A percentile compares a stretch with the other conserved stretches of the same genome.
These are phyloP conservation scores for Conringia planisiliqua DNA, from an alignment of 345 rosid genomes.

Conservation along the genomic window DNA sequence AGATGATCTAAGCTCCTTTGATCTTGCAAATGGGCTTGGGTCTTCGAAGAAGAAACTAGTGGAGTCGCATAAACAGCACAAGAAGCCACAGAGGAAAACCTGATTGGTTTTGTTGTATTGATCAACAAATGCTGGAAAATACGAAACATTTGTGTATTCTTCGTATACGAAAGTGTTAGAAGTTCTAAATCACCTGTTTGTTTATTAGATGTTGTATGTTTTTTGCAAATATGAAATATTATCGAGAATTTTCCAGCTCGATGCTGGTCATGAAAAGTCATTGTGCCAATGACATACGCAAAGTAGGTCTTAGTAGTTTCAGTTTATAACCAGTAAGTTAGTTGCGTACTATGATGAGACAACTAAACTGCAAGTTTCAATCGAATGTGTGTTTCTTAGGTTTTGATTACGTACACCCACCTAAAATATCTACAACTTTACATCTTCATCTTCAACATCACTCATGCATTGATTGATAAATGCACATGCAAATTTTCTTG, in stretches of 20 bases:
- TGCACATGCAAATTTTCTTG: slow-evolving; percentile 21
- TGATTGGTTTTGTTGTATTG: slow-evolving; percentile 42
- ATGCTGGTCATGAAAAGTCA: neutral
- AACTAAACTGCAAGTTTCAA: no score
- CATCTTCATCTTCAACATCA: neutral
- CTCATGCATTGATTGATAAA: slow-evolving; percentile 1
- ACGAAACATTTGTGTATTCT: neutral
- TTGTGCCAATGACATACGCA: neutral
- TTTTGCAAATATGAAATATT: neutral
- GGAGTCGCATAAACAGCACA: slow-evolving; percentile 59
- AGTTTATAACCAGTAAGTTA: neutral
- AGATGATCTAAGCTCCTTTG: slow-evolving; percentile 71
- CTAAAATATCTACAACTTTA: neutral
- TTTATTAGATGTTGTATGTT: neutral
- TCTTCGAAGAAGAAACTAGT: slow-evolving; percentile 52
- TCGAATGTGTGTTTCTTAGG: neutral
- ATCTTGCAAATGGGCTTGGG: slow-evolving; percentile 61
- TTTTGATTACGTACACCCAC: neutral
- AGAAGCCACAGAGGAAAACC: slow-evolving; percentile 67
- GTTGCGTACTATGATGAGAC: neutral
- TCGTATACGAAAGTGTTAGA: neutral
- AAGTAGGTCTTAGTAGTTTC: neutral
- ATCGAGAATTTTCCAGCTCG: neutral
- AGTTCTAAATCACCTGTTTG: neutral
- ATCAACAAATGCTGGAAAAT: neutral